Base-by-base conservation (phyloP, 1,284 basidiomycete genomes). In the Neolentinus lepideus region DNA sequence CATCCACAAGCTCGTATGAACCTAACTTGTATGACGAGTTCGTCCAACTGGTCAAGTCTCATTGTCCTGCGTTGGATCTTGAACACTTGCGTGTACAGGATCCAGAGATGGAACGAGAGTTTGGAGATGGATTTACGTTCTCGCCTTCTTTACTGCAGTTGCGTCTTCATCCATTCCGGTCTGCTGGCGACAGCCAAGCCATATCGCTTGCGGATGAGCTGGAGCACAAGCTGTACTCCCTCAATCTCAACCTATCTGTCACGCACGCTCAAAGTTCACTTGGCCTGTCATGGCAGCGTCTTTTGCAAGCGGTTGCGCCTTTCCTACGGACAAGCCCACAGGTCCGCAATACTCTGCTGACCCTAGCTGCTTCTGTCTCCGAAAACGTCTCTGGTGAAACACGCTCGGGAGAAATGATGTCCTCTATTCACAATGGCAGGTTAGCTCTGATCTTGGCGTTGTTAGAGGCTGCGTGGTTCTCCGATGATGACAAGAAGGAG, bases 171-270 rank as follows among this genome's bases (percentile, higher is more conserved):
- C 76, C 78, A 1, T 83, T 80, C 24, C 57, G 38, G 4, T 26
- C 66, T n/a, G 62, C 64, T 36, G 64, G 71, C 16, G 75, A 79
- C 54, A 69, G 68, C 14, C 69, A 75, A 57, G 67, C 72, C 3
- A 6, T 21, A n/a, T 71, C 77, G 16, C 61, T 68, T 8, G 67
- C 76, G 1, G 78, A 81, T 16, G 69, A 67, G 12, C 69, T 81
- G 10, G 75, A 85, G 60, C 77, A 74, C 52, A 75, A 75, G 50
- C 66, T 89, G 9, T 70, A 77, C 56, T 83, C 84, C 0, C 81
- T 92, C 69, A 94, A 94, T 66, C 75, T 92, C 60, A 92, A 94
- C 66, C 81, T 94, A 61, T 94, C 92, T 0, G 72, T 95, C 47
- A 77, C 92, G 29, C 88, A 95, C 62, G 80, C 89, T 1, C 89